Conservation (phyloP, 2,329 filamentous ascomycete species). For the Emergomyces pasteurianus region DNA sequence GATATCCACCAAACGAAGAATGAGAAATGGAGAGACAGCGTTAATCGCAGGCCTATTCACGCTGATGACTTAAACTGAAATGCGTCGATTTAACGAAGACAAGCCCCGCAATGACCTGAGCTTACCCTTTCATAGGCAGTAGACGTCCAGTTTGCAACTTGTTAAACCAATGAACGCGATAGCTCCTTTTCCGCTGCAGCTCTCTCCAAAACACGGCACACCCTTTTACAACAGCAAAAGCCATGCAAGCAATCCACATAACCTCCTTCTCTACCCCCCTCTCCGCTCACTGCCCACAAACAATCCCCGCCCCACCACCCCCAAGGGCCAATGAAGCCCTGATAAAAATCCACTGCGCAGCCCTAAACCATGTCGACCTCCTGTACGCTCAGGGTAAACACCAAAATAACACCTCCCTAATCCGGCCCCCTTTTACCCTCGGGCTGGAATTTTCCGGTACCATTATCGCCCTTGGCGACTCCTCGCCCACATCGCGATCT, state of each 20-base stretch:
- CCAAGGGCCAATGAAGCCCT: slow-evolving; percentile 28
- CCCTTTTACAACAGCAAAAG: slow-evolving; percentile 1
- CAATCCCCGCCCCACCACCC: slow-evolving; percentile 20
- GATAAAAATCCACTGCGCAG: slow-evolving; percentile 42
- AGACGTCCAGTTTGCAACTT: neutral
- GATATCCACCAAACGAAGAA: neutral
- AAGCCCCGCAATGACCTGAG: neutral
- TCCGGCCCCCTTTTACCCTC: slow-evolving; percentile 46
- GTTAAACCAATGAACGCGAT: neutral
- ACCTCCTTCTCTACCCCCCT: slow-evolving; percentile 23
- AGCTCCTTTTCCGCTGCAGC: neutral
- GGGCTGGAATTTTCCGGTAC: slow-evolving; percentile 51
- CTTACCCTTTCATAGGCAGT: neutral
- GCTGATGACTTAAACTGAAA: neutral
- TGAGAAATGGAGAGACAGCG: neutral
- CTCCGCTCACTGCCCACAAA: slow-evolving; percentile 21
- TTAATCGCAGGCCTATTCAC: neutral
- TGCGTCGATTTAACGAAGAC: neutral
- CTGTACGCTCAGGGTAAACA: slow-evolving; percentile 48
- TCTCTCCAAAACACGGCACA: neutral
- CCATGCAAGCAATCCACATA: slow-evolving; percentile 33
- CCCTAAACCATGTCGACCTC: slow-evolving; percentile 49
- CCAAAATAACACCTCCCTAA: slow-evolving; percentile 46
- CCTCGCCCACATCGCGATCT: neutral
- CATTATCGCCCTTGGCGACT: slow-evolving; percentile 30